phyloP scores from a whole-genome alignment of 257 asterid genomes.

The Fraxinus quadrangulata region DNA sequence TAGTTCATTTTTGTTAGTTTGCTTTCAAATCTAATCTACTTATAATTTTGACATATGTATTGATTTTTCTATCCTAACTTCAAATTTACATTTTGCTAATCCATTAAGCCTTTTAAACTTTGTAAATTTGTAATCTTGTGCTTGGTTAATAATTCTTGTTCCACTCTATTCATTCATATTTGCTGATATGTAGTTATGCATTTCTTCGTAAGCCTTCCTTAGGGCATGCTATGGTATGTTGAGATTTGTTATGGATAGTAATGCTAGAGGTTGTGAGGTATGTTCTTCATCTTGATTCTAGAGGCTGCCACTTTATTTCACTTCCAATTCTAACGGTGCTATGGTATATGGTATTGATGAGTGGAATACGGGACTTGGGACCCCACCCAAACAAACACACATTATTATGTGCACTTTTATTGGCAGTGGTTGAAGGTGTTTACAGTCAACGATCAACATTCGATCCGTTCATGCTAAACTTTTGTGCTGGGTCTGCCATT shows the following conservation, averaged over 20 bases:
- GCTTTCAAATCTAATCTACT: too few species aligned
- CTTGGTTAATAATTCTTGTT: neutral
- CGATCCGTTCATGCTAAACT: too few species aligned
- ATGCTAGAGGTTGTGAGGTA: conserved; percentile 68
- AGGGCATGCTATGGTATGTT: conserved; percentile 64
- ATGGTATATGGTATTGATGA: conserved; percentile 20
- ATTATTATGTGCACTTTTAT: too few species aligned
- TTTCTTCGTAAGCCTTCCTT: neutral
- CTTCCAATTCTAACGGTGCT: neutral
- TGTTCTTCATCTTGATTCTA: neutral
- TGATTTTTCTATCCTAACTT: too few species aligned
- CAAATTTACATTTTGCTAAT: too few species aligned
- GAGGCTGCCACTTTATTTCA: neutral
- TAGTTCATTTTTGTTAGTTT: too few species aligned
- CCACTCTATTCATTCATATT: neutral
- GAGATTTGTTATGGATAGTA: conserved; percentile 62
- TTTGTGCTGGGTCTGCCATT: too few species aligned
- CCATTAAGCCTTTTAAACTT: neutral
- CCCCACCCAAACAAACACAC: too few species aligned
- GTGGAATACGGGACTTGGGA: too few species aligned
- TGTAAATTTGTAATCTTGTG: neutral
- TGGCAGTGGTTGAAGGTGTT: too few species aligned
- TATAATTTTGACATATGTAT: too few species aligned
- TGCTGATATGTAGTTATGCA: neutral
- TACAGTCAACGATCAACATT: too few species aligned